Evolutionary conservation across 2,329 filamentous ascomycete genomes (phyloP), one percentile per base, ranked within the genome.

Genomic region (Colletotrichum sidae): DNA sequence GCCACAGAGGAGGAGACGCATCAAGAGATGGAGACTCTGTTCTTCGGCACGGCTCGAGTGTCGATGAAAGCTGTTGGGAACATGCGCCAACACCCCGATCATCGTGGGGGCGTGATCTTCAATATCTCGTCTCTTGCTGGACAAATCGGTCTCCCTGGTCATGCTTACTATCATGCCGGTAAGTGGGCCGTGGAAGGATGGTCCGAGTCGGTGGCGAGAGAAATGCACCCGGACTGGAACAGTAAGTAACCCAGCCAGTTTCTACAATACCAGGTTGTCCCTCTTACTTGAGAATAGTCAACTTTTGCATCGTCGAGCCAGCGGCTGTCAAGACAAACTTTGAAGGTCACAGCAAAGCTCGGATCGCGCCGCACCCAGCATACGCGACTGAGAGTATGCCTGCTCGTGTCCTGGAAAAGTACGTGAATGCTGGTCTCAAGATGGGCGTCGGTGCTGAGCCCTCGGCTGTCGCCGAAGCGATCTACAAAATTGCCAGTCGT

Each of bases 291-390:
- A 7, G 25, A 25, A 25, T 25, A 65, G 61, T 65, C 47, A 75
- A 80, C 56, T 76, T 83, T 45, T 76, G 74, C 55, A 75, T 78
- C 42, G 70, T 82, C 35, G 81, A 83, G 68, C 82, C 82, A 0
- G 78, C 76, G 15, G 78, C 74, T 4, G 74, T 77, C n/a, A 72
- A 75, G 54, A 79, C 78, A 2, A 76, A 77, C 53, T 80, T 72
- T 53, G 72, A 72, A 13, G 72, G 71, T 4, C 61, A 61, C 11
- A 65, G 61, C 45, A 65, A 65, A n/a, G 61, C 56, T 2, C 50
- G 25, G 12, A 9, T 67, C 69, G 11, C 73, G 70, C 33, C 75
- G 64, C 83, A 81, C 53, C 78, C 77, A 4, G 78, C 78, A 3
- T 81, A 82, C 50, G 73, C 72, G 6, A 68, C 68, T 1, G 49